phyloP scores from a whole-genome alignment of 108 stramenopile genomes.

The Cyclotella cryptica region DNA sequence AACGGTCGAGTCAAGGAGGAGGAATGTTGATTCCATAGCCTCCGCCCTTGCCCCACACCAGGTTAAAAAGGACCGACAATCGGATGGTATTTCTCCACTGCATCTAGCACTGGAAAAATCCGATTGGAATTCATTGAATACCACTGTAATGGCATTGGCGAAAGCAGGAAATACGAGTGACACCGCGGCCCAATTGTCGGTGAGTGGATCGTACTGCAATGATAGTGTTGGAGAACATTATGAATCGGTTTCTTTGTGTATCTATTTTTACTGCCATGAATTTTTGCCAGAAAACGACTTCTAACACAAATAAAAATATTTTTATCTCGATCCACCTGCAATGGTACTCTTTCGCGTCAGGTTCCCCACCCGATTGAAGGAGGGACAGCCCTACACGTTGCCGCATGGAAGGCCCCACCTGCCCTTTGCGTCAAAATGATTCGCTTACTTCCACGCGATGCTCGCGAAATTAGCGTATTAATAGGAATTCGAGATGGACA shows the following conservation, averaged over 20 bases:
- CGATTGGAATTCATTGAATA: conserved; percentile 3
- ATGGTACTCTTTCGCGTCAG: neutral
- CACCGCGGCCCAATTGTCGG: neutral
- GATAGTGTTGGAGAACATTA: no score
- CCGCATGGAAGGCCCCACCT: conserved; percentile 61
- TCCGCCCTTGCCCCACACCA: conserved; percentile 21
- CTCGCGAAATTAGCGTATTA: conserved; percentile 27
- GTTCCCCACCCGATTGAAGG: conserved; percentile 42
- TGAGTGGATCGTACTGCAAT: neutral
- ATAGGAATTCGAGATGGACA: conserved; percentile 43
- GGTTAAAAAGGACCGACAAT: neutral
- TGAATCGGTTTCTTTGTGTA: no score
- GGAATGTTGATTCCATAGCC: conserved; percentile 40
- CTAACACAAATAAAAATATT: no score
- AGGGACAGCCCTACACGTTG: conserved; percentile 51
- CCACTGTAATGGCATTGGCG: neutral
- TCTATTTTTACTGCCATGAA: no score
- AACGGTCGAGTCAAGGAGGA: neutral
- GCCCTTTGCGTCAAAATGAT: conserved; percentile 49
- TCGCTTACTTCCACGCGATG: conserved; percentile 42
- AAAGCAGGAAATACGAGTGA: conserved; percentile 5
- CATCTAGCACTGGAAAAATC: conserved; percentile 4
- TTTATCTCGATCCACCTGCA: neutral
- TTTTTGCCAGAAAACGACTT: no score
- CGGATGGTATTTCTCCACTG: neutral